phyloP scores from a whole-genome alignment of 2,329 filamentous ascomycete genomes.

The Penicillium digitatum region DNA sequence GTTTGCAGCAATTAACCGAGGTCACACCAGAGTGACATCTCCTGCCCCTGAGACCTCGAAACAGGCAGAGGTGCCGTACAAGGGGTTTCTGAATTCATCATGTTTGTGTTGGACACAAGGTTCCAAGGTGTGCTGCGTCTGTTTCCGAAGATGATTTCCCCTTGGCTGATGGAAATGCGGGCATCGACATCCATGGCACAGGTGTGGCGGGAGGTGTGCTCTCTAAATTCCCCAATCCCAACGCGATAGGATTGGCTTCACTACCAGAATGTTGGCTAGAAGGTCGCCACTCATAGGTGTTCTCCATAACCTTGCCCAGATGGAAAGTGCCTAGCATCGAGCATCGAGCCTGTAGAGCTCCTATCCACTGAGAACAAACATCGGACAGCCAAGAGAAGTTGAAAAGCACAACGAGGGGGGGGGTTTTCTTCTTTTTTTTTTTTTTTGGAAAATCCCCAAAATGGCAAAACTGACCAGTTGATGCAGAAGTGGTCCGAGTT shows the following conservation, averaged over 20 bases:
- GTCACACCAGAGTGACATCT: slow-evolving; percentile 9
- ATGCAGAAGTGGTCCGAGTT: not conserved
- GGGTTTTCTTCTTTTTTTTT: not conserved
- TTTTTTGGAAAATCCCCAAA: too few species aligned
- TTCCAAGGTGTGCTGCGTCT: not conserved
- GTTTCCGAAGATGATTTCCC: not conserved
- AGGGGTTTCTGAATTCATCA: not conserved
- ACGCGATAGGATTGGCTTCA: not conserved
- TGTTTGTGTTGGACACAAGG: not conserved
- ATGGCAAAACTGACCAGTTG: not conserved
- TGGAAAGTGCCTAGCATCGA: not conserved
- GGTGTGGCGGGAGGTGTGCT: not conserved
- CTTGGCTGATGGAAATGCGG: not conserved
- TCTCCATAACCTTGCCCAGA: slow-evolving; percentile 2
- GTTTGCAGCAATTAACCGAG: slow-evolving; percentile 11
- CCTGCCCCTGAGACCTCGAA: slow-evolving; percentile 4
- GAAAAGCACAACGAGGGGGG: not conserved
- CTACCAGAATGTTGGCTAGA: not conserved
- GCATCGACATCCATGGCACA: not conserved
- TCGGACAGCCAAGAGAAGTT: not conserved
- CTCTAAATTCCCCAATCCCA: not conserved
- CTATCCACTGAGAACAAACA: not conserved
- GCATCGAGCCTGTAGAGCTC: not conserved
- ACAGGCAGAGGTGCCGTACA: not conserved
- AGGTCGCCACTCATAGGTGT: not conserved